Base-by-base conservation (phyloP, 306 rosid species). In the Gastrolobium villosum region DNA sequence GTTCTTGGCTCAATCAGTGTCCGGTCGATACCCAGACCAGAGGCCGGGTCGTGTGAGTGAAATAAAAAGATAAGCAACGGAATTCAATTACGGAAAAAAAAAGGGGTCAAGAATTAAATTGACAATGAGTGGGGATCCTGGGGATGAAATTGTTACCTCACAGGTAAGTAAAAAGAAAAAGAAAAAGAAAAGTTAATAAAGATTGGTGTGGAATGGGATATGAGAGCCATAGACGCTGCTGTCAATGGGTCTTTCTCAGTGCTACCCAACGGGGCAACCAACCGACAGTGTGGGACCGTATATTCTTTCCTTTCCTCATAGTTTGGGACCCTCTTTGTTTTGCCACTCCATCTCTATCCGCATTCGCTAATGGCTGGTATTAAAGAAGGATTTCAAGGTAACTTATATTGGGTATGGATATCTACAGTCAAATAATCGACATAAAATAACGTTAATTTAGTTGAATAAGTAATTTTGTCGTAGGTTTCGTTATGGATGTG, bases 201-300 rank as follows among this genome's bases (percentile, higher is more conserved):
- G 79, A 63, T 41, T 6, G 36, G 55, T 60, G 44, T 43, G 78
- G 34, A 46, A 60, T 65, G 43, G 43, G 68, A 75, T 53, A 60
- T 60, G 78, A 55, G 74, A 72, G 72, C 80, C 73, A 70, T 80
- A 79, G 39, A 70, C 32, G 86, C 2, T 55, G 87, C 14, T 81
- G 85, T 81, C 75, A 84, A 81, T 26, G 63, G 88, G 94, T 81
- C 93, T 85, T 76, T 79, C 70, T 79, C 85, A 62, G 9, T 90
- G 97, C 84, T 44, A 62, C 94, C 88, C 81, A 76, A 86, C 60
- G 82, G 88, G 87, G 90, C 61, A 34, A 76, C 96, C 91, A 85
- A 39, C 83, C 85, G 94, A 90, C 97, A 90, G 3, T 5, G 40
- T 66, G 90, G 96, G 91, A 61, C 97, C 94, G 39, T 1, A 1